Evolutionary conservation across 192 early-diverging fungal species (phyloP).

Genomic region (Chytriomyces sp.): DNA sequence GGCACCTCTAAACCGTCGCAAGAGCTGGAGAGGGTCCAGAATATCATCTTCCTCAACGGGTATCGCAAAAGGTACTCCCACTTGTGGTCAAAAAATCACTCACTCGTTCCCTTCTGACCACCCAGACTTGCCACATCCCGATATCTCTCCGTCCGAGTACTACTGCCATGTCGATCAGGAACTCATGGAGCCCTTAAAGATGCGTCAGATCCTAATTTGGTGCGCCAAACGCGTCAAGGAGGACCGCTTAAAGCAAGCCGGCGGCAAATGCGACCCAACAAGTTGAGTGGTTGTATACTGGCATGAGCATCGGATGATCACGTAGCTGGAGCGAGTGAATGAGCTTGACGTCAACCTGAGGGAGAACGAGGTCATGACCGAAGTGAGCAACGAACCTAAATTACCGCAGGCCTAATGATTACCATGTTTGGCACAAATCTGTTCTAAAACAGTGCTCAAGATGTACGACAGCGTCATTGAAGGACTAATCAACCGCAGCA

Average conservation of each 20-base stretch:
- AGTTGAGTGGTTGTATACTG: not conserved
- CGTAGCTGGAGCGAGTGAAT: not conserved
- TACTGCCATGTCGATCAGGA: conserved; percentile 71
- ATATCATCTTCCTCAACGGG: too few relatives aligned
- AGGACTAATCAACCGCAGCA: conserved; percentile 34
- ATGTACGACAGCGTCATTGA: conserved; percentile 46
- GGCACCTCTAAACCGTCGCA: not conserved
- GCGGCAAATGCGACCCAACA: not conserved
- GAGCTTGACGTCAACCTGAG: not conserved
- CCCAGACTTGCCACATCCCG: conserved; percentile 61
- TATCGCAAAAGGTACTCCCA: too few relatives aligned
- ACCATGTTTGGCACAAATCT: not conserved
- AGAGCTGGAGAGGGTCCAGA: too few relatives aligned
- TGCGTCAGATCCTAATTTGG: conserved; percentile 73
- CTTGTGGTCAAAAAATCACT: not conserved
- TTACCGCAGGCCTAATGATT: too few relatives aligned
- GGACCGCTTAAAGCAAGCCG: not conserved
- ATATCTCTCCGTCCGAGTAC: conserved; percentile 57
- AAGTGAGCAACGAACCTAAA: too few relatives aligned
- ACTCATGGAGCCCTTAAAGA: conserved; percentile 62
- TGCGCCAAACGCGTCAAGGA: conserved; percentile 52
- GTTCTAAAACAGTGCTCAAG: conserved; percentile 30
- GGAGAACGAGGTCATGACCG: not conserved
- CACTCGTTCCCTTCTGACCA: not conserved
- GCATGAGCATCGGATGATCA: not conserved